Evolutionary conservation across 2,329 filamentous ascomycete species (phyloP).

Genomic region (Coccinonectria pachysandricola): DNA sequence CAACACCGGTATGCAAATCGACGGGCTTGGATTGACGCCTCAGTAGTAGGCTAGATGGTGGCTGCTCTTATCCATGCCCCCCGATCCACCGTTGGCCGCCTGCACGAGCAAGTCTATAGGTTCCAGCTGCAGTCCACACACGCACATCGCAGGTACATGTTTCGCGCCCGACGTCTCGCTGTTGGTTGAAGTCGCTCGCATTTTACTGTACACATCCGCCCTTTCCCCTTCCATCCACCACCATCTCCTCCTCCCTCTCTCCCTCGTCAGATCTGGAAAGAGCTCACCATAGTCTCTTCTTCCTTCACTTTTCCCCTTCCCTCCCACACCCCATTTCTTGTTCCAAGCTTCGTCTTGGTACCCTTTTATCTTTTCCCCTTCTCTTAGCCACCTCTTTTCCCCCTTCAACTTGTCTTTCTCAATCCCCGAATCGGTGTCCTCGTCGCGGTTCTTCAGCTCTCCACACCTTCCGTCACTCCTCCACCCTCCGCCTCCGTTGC

Average conservation of each 20-base stretch:
- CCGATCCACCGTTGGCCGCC: conserved; percentile 1
- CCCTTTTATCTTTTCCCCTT: conserved; percentile 13
- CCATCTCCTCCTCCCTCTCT: conserved; percentile 12
- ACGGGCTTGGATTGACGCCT: no score
- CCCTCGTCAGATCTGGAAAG: conserved; percentile 20
- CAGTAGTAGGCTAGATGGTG: no score
- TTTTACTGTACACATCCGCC: conserved; percentile 2
- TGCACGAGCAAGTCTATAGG: no score
- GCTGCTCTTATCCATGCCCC: conserved; percentile 4
- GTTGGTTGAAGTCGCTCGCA: no score
- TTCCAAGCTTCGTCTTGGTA: conserved; percentile 16
- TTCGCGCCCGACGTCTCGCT: conserved; percentile 4
- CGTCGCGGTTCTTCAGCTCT: no score
- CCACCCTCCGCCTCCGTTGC: conserved; percentile 3
- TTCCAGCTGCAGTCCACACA: conserved; percentile 1
- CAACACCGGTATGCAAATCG: no score
- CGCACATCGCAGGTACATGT: conserved; percentile 5
- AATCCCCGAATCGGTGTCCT: conserved; percentile 8
- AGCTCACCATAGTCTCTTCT: conserved; percentile 19
- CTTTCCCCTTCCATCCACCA: conserved; percentile 11
- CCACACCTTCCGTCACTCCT: conserved; percentile 9
- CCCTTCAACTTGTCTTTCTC: conserved; percentile 10
- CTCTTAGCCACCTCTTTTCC: conserved; percentile 13
- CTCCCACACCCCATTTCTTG: conserved; percentile 12
- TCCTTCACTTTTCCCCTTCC: conserved; percentile 8